Base-by-base conservation (phyloP, 768 basidiomycete species). In the Russula earlei region DNA sequence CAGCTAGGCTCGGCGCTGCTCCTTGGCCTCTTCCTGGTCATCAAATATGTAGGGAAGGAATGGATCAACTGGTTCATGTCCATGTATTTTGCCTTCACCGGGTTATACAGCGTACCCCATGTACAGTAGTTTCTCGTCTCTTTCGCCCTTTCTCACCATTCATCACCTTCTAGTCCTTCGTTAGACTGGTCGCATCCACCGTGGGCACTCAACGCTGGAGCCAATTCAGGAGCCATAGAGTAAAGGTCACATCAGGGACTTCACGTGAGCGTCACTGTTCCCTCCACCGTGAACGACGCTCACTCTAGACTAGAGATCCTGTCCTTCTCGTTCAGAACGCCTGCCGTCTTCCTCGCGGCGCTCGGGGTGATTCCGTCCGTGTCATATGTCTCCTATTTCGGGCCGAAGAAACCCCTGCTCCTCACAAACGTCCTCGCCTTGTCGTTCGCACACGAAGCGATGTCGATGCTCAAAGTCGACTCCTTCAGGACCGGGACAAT, bases 401-500 rank as follows among this genome's bases (percentile, higher is more conserved):
- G 57, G 38, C 69, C 34, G 66, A 68, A 56, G 63, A 82, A 80
- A 64, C 82, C 88, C 29, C 84, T 81, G 46, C 63, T 91, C 27
- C 70, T 91, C n/a, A 87, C 84, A 25, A 86, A 96, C 69, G 65
- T 94, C 69, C 60, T 82, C 41, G 78, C 75, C 0, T 68, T 96
- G 49, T 88, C 90, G 1, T 88, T 95, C 66, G 80, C 85, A 24
- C 82, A 87, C 67, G 88, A 85, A 61, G 85, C 90, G 4, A 72
- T 97, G 49, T 76, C 82, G 36, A 68, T 93, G 57, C 74, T 97
- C 62, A 86, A 84, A 67, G 69, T 97, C 31, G 95, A 98, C 69
- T 88, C 88, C 9, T 95, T 97, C 76, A 70, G 77, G 64, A 96
- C 95, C 15, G 95, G 92, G 7, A 77, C 77, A 38, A 80, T 91